Conservation (phyloP, 2,329 filamentous ascomycete species). For the Calonectria pauciramosa region DNA sequence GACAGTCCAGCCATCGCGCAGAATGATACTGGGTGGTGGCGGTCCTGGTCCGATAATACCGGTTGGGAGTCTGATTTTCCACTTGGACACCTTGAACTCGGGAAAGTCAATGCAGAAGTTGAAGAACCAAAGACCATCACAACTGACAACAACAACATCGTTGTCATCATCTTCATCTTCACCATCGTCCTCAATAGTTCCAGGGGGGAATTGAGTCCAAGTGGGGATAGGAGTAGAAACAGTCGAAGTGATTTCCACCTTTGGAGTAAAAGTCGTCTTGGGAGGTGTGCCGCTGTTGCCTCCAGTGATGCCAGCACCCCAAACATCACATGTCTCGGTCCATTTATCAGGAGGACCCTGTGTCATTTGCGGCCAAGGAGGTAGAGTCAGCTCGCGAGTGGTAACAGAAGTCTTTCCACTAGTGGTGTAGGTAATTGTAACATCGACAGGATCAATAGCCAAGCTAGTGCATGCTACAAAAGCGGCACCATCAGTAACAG, state of each 20-base stretch:
- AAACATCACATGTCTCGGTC: not conserved
- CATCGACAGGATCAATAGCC: not conserved
- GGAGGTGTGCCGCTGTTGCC: not conserved
- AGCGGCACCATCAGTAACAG: not conserved
- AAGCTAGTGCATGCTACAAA: slow-evolving; percentile 4
- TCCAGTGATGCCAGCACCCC: not conserved
- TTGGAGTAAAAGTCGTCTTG: not conserved
- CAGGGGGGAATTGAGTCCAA: slow-evolving; percentile 8
- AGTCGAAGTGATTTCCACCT: not conserved
- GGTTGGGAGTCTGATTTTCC: not conserved
- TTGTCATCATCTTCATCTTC: not conserved
- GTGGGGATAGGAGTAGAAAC: not conserved
- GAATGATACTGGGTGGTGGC: not conserved
- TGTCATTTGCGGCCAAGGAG: slow-evolving; percentile 12
- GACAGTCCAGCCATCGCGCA: not conserved
- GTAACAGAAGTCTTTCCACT: not conserved
- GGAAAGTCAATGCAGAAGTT: not conserved
- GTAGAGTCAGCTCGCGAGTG: slow-evolving; percentile 1
- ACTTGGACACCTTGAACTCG: not conserved
- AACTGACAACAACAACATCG: not conserved
- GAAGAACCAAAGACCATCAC: slow-evolving; percentile 6
- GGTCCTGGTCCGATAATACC: slow-evolving; percentile 10
- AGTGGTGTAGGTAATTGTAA: not conserved
- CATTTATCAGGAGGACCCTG: slow-evolving; percentile 2
- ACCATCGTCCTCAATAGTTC: not conserved